Conservation (phyloP, 129 eudicot species). For the Flaveria linearis region DNA sequence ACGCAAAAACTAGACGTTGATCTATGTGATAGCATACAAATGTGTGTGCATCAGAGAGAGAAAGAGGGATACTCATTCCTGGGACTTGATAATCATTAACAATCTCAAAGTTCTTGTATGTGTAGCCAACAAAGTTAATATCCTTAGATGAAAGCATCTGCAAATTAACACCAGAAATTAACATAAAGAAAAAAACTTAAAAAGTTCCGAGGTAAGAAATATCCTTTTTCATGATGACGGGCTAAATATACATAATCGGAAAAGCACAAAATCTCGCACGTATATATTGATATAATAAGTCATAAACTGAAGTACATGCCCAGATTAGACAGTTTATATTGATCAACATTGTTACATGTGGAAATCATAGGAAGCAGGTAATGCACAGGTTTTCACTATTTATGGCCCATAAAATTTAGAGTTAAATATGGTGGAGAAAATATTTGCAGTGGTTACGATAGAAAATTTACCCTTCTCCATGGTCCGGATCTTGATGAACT, state of each 20-base stretch:
- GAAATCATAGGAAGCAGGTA: neutral
- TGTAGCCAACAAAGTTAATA: conserved; percentile 81
- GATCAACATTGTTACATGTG: neutral
- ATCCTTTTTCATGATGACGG: neutral
- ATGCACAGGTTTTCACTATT: conserved; percentile 10
- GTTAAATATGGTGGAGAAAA: neutral
- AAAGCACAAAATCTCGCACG: neutral
- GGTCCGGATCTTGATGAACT: conserved; percentile 75
- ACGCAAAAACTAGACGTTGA: conserved; percentile 10
- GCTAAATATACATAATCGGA: neutral
- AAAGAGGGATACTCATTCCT: conserved; percentile 75
- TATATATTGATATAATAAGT: conserved; percentile 12
- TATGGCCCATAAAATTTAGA: neutral
- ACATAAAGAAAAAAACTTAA: conserved; percentile 1
- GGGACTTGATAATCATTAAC: conserved; percentile 98
- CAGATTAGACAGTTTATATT: neutral
- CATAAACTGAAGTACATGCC: neutral
- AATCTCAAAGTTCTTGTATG: conserved; percentile 89
- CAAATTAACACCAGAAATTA: conserved; percentile 27
- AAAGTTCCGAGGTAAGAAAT: neutral
- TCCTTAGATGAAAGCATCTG: conserved; percentile 93
- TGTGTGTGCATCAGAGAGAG: conserved; percentile 13
- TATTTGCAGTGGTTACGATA: neutral
- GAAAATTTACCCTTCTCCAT: conserved; percentile 84
- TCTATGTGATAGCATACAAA: neutral